Evolutionary conservation across 768 basidiomycete genomes (phyloP).

Genomic region (Filobasidium wieringae): DNA sequence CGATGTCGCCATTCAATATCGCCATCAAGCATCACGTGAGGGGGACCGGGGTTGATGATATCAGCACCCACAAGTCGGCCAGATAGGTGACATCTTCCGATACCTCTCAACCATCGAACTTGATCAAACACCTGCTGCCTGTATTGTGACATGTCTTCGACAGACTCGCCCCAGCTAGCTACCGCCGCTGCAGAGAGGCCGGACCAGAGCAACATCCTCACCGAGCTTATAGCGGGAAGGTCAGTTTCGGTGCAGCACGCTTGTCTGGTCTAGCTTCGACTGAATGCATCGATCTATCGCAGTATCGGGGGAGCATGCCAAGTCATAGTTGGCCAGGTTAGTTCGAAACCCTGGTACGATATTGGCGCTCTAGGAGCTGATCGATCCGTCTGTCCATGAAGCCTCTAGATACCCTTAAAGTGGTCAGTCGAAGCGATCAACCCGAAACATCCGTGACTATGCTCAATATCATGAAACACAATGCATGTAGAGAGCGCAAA

Average conservation of each 20-base stretch:
- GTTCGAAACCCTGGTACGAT: conserved; percentile 8
- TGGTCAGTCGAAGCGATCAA: conserved; percentile 15
- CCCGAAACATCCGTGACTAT: background rate
- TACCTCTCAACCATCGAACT: too few species aligned
- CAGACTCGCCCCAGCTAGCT: background rate
- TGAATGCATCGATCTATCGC: conserved; percentile 1
- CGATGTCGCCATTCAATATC: too few species aligned
- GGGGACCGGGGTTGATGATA: too few species aligned
- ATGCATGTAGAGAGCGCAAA: conserved; percentile 34
- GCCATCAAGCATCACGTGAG: too few species aligned
- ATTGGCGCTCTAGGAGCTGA: background rate
- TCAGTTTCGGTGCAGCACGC: background rate
- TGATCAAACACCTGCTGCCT: too few species aligned
- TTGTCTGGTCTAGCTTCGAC: background rate
- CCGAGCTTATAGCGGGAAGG: background rate
- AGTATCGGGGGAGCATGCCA: conserved; percentile 74
- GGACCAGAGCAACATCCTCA: background rate
- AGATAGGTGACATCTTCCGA: too few species aligned
- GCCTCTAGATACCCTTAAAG: conserved; percentile 38
- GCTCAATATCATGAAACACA: too few species aligned
- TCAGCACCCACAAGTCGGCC: too few species aligned
- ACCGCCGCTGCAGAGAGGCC: background rate
- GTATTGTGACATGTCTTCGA: too few species aligned
- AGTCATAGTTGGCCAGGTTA: conserved; percentile 83
- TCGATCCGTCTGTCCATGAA: background rate